Percentiles rank a stretch among this genome's conserved stretches.
Evolutionary conservation across 495 filamentous ascomycete genomes (phyloP).

Genomic region (Corynascus novoguineensis): DNA sequence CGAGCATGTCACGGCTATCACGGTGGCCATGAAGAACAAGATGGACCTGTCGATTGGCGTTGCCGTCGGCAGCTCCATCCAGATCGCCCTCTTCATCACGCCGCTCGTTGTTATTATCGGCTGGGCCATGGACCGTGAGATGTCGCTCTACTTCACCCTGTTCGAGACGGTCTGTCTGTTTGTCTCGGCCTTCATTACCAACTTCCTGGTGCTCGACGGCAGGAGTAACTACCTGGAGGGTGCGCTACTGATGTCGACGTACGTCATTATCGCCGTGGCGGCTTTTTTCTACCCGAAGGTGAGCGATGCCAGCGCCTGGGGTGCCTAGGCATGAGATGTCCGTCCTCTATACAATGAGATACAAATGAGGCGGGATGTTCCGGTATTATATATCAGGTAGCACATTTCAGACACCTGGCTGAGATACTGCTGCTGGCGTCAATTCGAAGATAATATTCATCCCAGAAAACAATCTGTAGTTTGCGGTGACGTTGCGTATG

Average conservation of each 20-base stretch:
- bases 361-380: too few relatives aligned
- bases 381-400: too few relatives aligned
- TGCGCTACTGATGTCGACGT: conserved; percentile 66
- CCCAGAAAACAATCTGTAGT: too few relatives aligned
- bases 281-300: conserved; percentile 58
- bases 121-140: conserved; percentile 68
- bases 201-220: conserved; percentile 76
- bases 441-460: too few relatives aligned
- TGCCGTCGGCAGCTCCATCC: conserved; percentile 73
- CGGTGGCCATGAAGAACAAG: conserved; percentile 79
- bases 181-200: conserved; percentile 73
- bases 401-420: too few relatives aligned
- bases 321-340: conserved; percentile 3
- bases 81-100: conserved; percentile 78
- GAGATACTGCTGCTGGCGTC: too few relatives aligned
- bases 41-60: conserved; percentile 86
- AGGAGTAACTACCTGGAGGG: conserved; percentile 79
- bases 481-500: too few relatives aligned
- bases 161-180: conserved; percentile 81
- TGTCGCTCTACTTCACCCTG: conserved; percentile 78
- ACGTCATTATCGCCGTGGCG: conserved; percentile 60
- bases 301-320: conserved; percentile 37
- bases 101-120: conserved; percentile 74
- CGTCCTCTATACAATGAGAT: too few relatives aligned
- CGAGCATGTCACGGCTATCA: conserved; percentile 81